A percentile compares a stretch with the other conserved stretches of the same genome.
Conservation (phyloP, 306 rosid species). For the Cucurbita argyrosperma region DNA sequence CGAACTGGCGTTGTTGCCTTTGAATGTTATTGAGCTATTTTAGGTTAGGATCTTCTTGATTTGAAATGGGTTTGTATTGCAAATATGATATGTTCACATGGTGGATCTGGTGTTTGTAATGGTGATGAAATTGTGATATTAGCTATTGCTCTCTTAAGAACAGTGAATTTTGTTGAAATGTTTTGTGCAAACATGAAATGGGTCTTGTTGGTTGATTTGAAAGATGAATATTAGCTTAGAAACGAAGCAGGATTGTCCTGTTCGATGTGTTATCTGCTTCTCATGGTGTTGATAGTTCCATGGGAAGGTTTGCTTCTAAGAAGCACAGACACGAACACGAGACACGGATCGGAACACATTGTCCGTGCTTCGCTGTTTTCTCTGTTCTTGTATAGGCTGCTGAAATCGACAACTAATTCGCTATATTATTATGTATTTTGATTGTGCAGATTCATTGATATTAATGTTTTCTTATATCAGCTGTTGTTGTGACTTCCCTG, state of each 20-base stretch:
- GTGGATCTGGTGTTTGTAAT: conserved; percentile 5
- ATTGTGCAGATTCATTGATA: background rate
- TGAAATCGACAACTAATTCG: too few relatives aligned
- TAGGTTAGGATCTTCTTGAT: background rate
- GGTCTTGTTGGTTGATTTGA: background rate
- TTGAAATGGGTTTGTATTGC: background rate
- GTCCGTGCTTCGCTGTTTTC: too few relatives aligned
- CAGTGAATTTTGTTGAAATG: background rate
- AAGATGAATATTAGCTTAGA: too few relatives aligned
- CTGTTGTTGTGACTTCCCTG: background rate
- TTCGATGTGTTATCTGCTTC: too few relatives aligned
- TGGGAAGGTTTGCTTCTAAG: too few relatives aligned
- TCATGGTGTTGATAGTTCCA: too few relatives aligned
- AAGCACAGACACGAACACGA: too few relatives aligned
- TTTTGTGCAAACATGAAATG: background rate
- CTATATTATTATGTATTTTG: background rate
- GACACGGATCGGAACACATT: too few relatives aligned
- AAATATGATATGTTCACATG: background rate
- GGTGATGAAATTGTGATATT: background rate
- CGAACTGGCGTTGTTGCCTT: background rate
- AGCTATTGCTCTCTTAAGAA: background rate
- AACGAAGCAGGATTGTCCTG: too few relatives aligned
- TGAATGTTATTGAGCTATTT: background rate
- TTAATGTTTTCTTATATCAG: background rate
- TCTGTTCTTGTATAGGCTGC: too few relatives aligned